A percentile compares a stretch with the other conserved stretches of the same genome.
phyloP scores from a whole-genome alignment of 495 filamentous ascomycete species.

The Choiromyces venosus region DNA sequence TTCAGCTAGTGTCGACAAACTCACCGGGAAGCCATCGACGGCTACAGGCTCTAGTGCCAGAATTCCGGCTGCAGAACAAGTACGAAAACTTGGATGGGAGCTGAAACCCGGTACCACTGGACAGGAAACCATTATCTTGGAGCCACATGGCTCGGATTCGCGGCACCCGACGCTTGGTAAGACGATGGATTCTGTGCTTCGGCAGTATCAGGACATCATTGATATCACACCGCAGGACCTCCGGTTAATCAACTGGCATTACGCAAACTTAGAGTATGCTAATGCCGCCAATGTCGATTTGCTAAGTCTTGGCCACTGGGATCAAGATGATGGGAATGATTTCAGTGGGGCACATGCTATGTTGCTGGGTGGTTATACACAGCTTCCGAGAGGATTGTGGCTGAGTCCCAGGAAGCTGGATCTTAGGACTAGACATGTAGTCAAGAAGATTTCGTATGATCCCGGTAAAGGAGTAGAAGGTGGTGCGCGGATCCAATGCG shows the following conservation, averaged over 20 bases:
- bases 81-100: conserved; percentile 65
- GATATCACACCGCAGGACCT: conserved; percentile 80
- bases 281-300: conserved; percentile 82
- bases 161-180: conserved; percentile 71
- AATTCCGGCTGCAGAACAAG: conserved; percentile 45
- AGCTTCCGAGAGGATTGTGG: conserved; percentile 76
- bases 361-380: conserved; percentile 87
- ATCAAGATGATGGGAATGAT: conserved; percentile 94
- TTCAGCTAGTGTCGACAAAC: conserved; percentile 44
- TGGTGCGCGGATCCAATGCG: conserved; percentile 61
- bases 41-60: conserved; percentile 46
- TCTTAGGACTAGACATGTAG: conserved; percentile 63
- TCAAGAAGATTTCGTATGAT: conserved; percentile 64
- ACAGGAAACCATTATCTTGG: conserved; percentile 67
- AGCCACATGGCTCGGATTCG: conserved; percentile 55
- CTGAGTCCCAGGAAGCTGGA: conserved; percentile 71
- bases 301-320: conserved; percentile 87
- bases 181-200: conserved; percentile 81
- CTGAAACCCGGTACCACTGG: conserved; percentile 60
- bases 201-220: conserved; percentile 77
- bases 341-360: conserved; percentile 91
- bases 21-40: conserved; percentile 40
- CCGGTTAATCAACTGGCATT: conserved; percentile 92
- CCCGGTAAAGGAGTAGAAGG: conserved; percentile 38
- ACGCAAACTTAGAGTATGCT: conserved; percentile 95